Base-by-base conservation (phyloP, 768 basidiomycete species). In the Candolleomyces aberdarensis region DNA sequence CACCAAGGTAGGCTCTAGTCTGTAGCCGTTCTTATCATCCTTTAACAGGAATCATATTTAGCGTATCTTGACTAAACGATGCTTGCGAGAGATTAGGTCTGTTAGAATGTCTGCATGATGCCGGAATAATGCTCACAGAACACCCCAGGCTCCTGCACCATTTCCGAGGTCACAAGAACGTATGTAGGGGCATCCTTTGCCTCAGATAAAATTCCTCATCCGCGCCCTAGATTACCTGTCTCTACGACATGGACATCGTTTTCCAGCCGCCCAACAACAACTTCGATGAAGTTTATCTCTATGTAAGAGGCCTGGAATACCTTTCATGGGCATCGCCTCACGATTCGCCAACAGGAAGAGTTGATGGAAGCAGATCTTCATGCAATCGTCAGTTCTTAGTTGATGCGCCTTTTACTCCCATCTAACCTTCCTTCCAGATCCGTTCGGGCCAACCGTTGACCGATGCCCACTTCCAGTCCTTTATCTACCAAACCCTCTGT, bases 341-440 rank as follows among this genome's bases (percentile, higher is more conserved):
- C 49, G 22, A 17, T 59, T n/a, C 14, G 22, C 49, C 13, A 20
- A 51, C 49, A 98, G 91, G 96, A 98, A 78, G 97, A 99, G 74
- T 86, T 98, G 66, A 99, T 98, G 97, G 97, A 99, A 72, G 97
- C 97, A 58, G 97, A 99, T 84, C 83, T 99, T 19, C 97, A 98
- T 69, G 97, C 97, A 19, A 99, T 99, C 74, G 95, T 96, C 67
- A 74, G 85, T 70, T 48, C 19, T 11, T 6, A 6, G 11, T 11
- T 36, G 54, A 8, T 44, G 19, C 14, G 10, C 40, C 47, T 29
- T 49, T 17, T 39, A n/a, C 36, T 17, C 19, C 29, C 41, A 32
- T 26, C 31, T 26, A 43, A 57, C 29, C 13, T 10, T 51, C 46
- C 3, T 8, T 58, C 31, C 46, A 89, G 93, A 90, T 90, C 64